Base-by-base conservation (phyloP, 139 green algal species). In the Closterium sp. region DNA sequence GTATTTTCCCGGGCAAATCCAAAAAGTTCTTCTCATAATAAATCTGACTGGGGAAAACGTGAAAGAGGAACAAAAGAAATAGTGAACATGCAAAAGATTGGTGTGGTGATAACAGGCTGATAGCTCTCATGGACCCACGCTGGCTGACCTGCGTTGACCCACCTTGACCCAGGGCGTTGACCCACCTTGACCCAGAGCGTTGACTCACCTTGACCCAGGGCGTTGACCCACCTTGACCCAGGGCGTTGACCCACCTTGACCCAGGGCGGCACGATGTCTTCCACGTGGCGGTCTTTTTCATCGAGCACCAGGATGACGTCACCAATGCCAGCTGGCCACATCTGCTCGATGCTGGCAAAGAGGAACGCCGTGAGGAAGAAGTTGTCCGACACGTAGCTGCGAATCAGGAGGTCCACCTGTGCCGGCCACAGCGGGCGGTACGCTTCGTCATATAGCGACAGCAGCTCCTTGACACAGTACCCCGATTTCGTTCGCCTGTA, bases 281-380 rank as follows among this genome's bases (percentile, higher is more conserved):
- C 62, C 62, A 79, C 62, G 19, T 79, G 62, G 62, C 62, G 62
- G 1, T 79, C 62, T 4, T 0, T 27, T 27, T 87, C 28, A 87
- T 87, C 85, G 27, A 87, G 85, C 28, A 87, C 85, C n/a, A 87
- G 85, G n/a, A 87, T 87, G 85, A 87, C 28, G 85, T 87, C 85
- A 31, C 85, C 85, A 31, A 87, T 87, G 85, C 85, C 85, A 31
- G 28, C 9, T 30, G 85, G 85, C 85, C 85, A 87, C 85, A 87
- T 87, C 85, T 32, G n/a, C 85, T 87, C 85, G 10, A 87, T 31
- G 28, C 28, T 32, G 21, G n/a, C 28, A 31, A 87, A 87, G 85
- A 87, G 85, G 28, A 87, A 30, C 28, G n/a, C 28, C 22, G 27
- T 19, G 13, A 87, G 85, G 85, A 32, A 87, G 85, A 87, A 31